Conservation (phyloP, 805 yeast genomes). For the Wickerhamomyces pijperi region DNA sequence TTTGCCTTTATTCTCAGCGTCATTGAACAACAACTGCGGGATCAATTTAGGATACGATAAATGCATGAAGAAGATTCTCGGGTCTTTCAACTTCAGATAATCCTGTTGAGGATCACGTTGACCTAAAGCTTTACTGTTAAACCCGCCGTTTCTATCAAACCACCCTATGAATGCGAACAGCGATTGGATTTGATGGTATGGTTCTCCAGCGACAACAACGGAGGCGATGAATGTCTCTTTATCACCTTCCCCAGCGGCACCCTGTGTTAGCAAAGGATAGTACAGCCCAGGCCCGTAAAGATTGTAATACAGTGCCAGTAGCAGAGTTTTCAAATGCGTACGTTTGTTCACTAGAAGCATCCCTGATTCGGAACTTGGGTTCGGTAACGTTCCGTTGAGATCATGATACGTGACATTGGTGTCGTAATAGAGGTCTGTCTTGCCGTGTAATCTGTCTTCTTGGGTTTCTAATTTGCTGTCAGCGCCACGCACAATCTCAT, state of each 20-base stretch:
- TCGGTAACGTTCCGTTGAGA: slow-evolving; percentile 45
- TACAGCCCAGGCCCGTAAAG: slow-evolving; percentile 47
- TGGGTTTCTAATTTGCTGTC: too few relatives aligned
- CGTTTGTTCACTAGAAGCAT: slow-evolving; percentile 47
- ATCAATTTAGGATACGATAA: slow-evolving; percentile 47
- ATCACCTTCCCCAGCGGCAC: slow-evolving; percentile 67
- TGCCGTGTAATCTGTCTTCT: slow-evolving; percentile 1
- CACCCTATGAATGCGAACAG: slow-evolving; percentile 27
- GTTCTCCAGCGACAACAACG: slow-evolving; percentile 34
- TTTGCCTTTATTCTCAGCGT: slow-evolving; percentile 6
- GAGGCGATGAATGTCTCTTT: slow-evolving; percentile 61
- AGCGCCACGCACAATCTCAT: slow-evolving; percentile 24
- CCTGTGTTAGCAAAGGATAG: slow-evolving; percentile 55
- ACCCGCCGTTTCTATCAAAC: slow-evolving; percentile 2
- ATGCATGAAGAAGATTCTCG: slow-evolving; percentile 37
- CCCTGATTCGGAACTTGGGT: slow-evolving; percentile 56
- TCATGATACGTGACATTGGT: slow-evolving; percentile 36
- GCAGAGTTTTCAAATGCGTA: slow-evolving; percentile 38
- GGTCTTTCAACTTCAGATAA: slow-evolving; percentile 14
- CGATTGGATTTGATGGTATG: slow-evolving; percentile 34
- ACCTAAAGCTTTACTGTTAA: slow-evolving; percentile 30
- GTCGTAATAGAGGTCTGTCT: slow-evolving; percentile 3
- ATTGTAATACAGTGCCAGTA: slow-evolving; percentile 48
- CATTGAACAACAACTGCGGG: slow-evolving; percentile 20
- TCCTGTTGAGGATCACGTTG: slow-evolving; percentile 28